Conservation (phyloP, 169 alveolate genomes). For the Plasmodium gonderi region DNA sequence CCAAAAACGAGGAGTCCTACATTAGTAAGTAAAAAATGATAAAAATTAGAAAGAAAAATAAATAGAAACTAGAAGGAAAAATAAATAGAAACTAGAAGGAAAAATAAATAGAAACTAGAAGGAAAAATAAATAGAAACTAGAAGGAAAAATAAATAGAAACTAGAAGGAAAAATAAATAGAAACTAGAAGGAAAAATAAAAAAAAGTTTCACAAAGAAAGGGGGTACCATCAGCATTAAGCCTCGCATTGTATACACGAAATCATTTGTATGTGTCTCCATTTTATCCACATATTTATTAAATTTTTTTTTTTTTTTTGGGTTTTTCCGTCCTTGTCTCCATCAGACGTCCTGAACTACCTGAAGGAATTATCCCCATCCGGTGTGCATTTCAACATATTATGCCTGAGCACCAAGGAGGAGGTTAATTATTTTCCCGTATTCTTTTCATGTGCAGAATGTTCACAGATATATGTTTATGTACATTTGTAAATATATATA, state of each 20-base stretch:
- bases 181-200: no score
- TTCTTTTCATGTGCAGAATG: not conserved
- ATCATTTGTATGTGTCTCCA: not conserved
- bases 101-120: no score
- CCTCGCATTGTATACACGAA: not conserved
- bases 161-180: no score
- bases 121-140: no score
- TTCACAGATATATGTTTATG: not conserved
- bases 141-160: no score
- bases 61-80: no score
- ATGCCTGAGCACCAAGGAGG: constrained; percentile 38
- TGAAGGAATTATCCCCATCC: constrained; percentile 61
- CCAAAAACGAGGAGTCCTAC: constrained; percentile 34
- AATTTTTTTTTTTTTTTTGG: not conserved
- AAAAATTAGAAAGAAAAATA: no score
- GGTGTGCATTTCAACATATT: constrained; percentile 68
- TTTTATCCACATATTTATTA: not conserved
- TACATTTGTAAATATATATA: not conserved
- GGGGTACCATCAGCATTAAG: not conserved
- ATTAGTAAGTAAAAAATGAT: constrained; percentile 23
- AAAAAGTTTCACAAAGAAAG: not conserved
- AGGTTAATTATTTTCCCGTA: constrained; percentile 17
- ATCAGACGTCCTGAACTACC: constrained; percentile 45
- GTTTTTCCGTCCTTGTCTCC: not conserved
- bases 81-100: no score